A percentile compares a stretch with the other conserved stretches of the same genome.
These are phyloP conservation scores for Blastomyces emzantsi DNA, from an alignment of 2,329 filamentous ascomycete genomes.

Conservation along the genomic window DNA sequence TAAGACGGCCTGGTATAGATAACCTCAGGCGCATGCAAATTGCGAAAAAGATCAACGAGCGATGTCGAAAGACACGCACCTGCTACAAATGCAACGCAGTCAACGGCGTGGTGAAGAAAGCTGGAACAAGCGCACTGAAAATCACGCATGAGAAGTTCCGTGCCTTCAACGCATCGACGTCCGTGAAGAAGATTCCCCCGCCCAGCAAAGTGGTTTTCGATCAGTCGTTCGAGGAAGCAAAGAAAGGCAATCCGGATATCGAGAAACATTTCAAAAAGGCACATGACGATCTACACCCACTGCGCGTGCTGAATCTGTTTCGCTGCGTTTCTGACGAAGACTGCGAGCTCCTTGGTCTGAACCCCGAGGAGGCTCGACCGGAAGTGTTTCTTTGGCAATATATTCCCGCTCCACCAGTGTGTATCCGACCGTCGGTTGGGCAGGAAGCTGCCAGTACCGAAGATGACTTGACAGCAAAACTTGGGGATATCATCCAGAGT, in stretches of 20 bases:
- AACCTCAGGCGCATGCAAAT: conserved; percentile 76
- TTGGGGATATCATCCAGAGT: conserved; percentile 93
- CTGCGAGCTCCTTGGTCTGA: conserved; percentile 82
- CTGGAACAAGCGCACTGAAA: conserved; percentile 72
- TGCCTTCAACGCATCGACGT: conserved; percentile 78
- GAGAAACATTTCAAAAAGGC: conserved; percentile 89
- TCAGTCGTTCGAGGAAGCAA: conserved; percentile 71
- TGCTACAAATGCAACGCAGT: conserved; percentile 73
- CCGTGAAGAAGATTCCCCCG: conserved; percentile 73
- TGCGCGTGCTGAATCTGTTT: conserved; percentile 84
- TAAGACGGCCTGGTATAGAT: conserved; percentile 74
- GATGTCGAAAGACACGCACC: conserved; percentile 75
- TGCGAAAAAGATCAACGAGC: conserved; percentile 78
- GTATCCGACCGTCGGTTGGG: conserved; percentile 85
- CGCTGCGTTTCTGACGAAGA: conserved; percentile 76
- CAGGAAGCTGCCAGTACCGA: conserved; percentile 92
- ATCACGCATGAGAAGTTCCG: conserved; percentile 89
- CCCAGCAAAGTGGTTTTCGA: conserved; percentile 78
- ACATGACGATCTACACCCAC: conserved; percentile 85
- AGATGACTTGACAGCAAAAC: conserved; percentile 91
- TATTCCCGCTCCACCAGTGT: conserved; percentile 85
- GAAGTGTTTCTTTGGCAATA: conserved; percentile 99
- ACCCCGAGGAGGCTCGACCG: conserved; percentile 75
- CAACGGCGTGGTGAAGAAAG: conserved; percentile 88
- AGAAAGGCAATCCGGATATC: conserved; percentile 66